phyloP scores from a whole-genome alignment of 2,329 filamentous ascomycete species.

The Fusarium equiseti region DNA sequence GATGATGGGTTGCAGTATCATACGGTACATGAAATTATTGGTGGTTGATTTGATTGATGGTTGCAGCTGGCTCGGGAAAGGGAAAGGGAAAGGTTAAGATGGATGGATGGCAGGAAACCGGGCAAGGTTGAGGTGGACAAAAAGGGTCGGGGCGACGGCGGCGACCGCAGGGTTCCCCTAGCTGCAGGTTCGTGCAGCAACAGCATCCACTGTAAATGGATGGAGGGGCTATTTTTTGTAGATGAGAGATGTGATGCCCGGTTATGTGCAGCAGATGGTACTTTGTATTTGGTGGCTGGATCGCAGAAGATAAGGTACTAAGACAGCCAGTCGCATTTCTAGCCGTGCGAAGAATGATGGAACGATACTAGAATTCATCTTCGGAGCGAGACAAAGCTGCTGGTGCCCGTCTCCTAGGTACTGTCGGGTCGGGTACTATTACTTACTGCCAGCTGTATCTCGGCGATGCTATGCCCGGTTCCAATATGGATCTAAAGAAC shows the following conservation, averaged over 20 bases:
- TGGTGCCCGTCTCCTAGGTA: neutral
- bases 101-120: constrained; percentile 21
- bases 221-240: constrained; percentile 24
- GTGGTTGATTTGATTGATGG: constrained; percentile 33
- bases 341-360: constrained; percentile 5
- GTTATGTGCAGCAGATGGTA: constrained; percentile 2
- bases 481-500: neutral
- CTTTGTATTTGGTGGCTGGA: constrained; percentile 10
- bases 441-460: neutral
- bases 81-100: neutral
- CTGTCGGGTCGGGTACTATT: neutral
- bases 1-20: constrained; percentile 24
- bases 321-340: neutral
- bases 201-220: constrained; percentile 35
- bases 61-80: neutral
- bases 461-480: neutral
- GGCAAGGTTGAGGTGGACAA: constrained; percentile 29
- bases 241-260: neutral
- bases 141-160: constrained; percentile 40
- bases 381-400: constrained; percentile 1
- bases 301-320: neutral
- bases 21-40: constrained; percentile 26
- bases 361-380: constrained; percentile 8
- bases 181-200: constrained; percentile 31
- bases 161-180: constrained; percentile 39